Conservation (phyloP, 1,284 basidiomycete genomes). For the Microbotryum violaceum region DNA sequence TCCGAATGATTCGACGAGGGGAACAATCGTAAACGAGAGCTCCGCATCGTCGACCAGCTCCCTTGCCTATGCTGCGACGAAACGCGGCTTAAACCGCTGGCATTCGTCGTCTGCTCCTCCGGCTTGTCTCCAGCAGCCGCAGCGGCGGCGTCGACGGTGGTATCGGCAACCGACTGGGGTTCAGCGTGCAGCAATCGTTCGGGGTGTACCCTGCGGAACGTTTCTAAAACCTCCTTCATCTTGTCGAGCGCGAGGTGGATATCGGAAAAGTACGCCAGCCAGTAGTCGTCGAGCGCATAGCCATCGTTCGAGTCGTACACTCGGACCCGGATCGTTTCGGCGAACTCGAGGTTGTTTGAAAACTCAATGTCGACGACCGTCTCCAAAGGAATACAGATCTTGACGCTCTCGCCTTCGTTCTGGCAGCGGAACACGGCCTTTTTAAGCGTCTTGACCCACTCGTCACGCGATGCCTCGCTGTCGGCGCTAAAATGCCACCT, state of each 20-base stretch:
- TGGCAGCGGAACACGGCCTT: conserved; percentile 87
- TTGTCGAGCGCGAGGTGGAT: conserved; percentile 63
- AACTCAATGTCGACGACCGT: conserved; percentile 80
- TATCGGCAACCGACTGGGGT: not conserved
- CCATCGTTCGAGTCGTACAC: conserved; percentile 74
- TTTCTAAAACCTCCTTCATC: conserved; percentile 60
- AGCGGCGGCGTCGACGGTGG: not conserved
- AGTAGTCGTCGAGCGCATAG: conserved; percentile 75
- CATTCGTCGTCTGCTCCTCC: conserved; percentile 60
- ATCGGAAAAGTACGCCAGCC: conserved; percentile 84
- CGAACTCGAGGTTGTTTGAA: conserved; percentile 81
- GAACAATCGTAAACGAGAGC: too few relatives aligned
- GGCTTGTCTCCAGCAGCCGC: conserved; percentile 42
- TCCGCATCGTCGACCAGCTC: too few relatives aligned
- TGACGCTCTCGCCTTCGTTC: conserved; percentile 90
- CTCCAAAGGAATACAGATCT: conserved; percentile 92
- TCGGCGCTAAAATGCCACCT: conserved; percentile 40
- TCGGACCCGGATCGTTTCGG: conserved; percentile 77
- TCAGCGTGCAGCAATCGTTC: conserved; percentile 1
- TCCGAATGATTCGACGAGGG: too few relatives aligned
- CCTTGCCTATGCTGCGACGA: too few relatives aligned
- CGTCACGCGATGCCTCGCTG: conserved; percentile 35
- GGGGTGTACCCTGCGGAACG: conserved; percentile 41
- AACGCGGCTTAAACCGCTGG: too few relatives aligned
- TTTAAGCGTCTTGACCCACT: conserved; percentile 84